Evolutionary conservation across 495 filamentous ascomycete species (phyloP).

Genomic region (Penicillium lividum): DNA sequence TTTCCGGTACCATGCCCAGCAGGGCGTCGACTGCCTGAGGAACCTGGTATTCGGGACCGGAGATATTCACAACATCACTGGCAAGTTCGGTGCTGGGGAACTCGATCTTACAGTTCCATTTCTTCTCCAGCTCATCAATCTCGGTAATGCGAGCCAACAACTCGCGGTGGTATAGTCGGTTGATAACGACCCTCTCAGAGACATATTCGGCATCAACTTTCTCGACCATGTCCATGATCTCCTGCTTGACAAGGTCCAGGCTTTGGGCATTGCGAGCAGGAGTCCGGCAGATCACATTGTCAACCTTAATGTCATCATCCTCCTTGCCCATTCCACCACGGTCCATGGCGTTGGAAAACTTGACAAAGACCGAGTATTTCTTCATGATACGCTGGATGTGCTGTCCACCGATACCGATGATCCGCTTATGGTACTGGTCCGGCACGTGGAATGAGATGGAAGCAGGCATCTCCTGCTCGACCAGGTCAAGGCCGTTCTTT

Average conservation of each 20-base stretch:
- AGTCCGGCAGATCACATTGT: conserved; percentile 98
- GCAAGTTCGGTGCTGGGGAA: conserved; percentile 97
- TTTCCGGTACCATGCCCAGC: conserved; percentile 95
- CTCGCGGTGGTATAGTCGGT: conserved; percentile 92
- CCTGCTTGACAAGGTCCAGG: conserved; percentile 93
- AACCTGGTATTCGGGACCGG: conserved; percentile 95
- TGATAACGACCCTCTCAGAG: conserved; percentile 86
- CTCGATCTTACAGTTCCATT: conserved; percentile 97
- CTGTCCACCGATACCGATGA: conserved; percentile 97
- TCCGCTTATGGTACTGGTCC: conserved; percentile 99
- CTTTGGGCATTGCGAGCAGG: conserved; percentile 96
- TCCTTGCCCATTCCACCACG: conserved; percentile 90
- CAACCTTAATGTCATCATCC: conserved; percentile 96
- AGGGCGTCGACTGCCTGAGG: conserved; percentile 94
- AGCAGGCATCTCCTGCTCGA: conserved; percentile 98
- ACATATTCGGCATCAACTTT: conserved; percentile 97
- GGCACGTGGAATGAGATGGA: conserved; percentile 99
- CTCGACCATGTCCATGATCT: conserved; percentile 99
- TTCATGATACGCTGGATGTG: conserved; percentile 99
- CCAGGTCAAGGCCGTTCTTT: conserved; percentile 85
- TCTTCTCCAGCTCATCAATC: conserved; percentile 94
- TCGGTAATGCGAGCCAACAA: conserved; percentile 82
- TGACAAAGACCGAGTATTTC: conserved; percentile 99
- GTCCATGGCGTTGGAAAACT: conserved; percentile 99
- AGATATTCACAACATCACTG: conserved; percentile 92